Evolutionary conservation across 352 stramenopile genomes (phyloP).

Genomic region (Globisporangium acanthophoron): DNA sequence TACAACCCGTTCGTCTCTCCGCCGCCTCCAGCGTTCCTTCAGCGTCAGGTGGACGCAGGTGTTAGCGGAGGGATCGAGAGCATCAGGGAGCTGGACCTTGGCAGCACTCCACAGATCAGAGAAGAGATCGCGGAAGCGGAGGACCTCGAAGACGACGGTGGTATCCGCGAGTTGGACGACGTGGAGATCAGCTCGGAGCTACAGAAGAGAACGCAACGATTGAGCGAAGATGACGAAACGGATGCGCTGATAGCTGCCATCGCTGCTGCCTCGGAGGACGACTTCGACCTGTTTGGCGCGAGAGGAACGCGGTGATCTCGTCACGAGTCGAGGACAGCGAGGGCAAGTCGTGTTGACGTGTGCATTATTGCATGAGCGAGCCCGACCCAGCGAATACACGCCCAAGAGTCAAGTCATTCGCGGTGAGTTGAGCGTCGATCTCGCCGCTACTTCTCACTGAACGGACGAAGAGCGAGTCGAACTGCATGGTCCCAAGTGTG

Average conservation of each 20-base stretch:
- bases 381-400: not conserved
- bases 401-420: too few relatives aligned
- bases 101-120: not conserved
- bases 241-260: slow-evolving; percentile 8
- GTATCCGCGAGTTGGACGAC: not conserved
- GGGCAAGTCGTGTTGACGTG: too few relatives aligned
- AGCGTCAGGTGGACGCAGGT: not conserved
- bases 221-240: slow-evolving; percentile 8
- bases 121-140: not conserved
- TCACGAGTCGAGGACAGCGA: not conserved
- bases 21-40: not conserved
- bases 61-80: not conserved
- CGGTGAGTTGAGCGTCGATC: too few relatives aligned
- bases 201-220: not conserved
- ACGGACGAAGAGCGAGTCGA: too few relatives aligned
- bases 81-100: slow-evolving; percentile 1
- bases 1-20: slow-evolving; percentile 31
- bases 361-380: not conserved
- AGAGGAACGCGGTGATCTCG: not conserved
- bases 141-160: not conserved
- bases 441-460: too few relatives aligned
- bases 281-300: slow-evolving; percentile 9
- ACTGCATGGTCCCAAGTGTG: too few relatives aligned
- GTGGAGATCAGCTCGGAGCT: too few relatives aligned
- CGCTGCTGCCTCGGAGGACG: slow-evolving; percentile 8